Base-by-base conservation (phyloP, 2,329 filamentous ascomycete species). In the Scytalidium lignicola region DNA sequence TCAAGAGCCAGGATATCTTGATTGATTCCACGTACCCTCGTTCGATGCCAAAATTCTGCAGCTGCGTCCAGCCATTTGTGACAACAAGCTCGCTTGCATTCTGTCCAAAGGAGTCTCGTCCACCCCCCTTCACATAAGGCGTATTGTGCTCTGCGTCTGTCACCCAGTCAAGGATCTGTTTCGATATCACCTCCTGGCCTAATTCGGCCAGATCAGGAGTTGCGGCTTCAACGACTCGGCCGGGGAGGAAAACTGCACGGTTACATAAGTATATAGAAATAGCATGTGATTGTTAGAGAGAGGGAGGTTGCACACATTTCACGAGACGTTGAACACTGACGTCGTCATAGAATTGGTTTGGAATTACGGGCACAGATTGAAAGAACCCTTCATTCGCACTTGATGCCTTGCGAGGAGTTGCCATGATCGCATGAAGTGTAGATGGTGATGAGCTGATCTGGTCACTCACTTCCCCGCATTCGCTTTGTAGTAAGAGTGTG, bases 21-120 rank as follows among this genome's bases (percentile, higher is more conserved):
- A 17, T 43, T 6, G 46, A 19, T 47, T 52, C 32, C 7, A 51
- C 44, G 40, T 46, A 66, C 60, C 83, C 83, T 53, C 79, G 76
- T 26, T 70, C 63, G 15, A 79, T 74, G 0, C 82, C 81, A 55
- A 83, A 78, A 1, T 74, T 70, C 55, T 84, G 80, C 2, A 86
- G 69, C 39, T 73, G 70, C 37, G 74, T 72, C 86, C 86, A 90
- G 22, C 86, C 85, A 54, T 84, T 76, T 1, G 77, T 75, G 0
- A 83, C 84, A 29, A 86, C 72, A 1, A 89, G 68, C 28, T 80
- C 74, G 43, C 79, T 77, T 6, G 69, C 75, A 44, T 76, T 76
- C 45, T 73, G 71, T 1, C 85, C 83, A 62, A 86, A 86, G 0
- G 78, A 76, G 58, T 83, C 78, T 10, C 80, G 72, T 1, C 32